Conservation (phyloP, 2,329 filamentous ascomycete genomes). For the Colletotrichum theobromicola region DNA sequence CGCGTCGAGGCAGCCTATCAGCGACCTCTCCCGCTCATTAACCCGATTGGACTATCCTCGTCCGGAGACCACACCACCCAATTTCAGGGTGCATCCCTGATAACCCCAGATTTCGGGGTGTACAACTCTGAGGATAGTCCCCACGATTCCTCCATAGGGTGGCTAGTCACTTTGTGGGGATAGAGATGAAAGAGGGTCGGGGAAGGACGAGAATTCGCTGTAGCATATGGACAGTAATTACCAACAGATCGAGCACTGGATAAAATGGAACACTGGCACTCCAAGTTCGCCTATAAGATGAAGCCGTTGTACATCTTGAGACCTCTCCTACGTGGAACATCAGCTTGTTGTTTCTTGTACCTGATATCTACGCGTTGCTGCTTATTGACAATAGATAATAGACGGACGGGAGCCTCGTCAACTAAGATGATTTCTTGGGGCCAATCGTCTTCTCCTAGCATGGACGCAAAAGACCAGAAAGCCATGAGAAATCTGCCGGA, state of each 20-base stretch:
- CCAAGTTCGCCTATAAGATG: not conserved
- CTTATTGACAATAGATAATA: accelerated
- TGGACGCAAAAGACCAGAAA: not conserved
- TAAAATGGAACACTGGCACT: not conserved
- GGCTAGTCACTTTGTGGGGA: not conserved
- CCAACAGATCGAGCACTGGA: not conserved
- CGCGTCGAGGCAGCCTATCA: not conserved
- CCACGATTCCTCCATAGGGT: not conserved
- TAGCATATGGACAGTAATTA: not conserved
- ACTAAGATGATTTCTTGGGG: not conserved
- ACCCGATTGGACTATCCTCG: not conserved
- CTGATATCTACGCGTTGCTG: not conserved
- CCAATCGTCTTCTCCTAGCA: not conserved
- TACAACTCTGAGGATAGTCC: not conserved
- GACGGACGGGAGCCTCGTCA: not conserved
- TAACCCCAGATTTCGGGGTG: not conserved
- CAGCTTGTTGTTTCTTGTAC: not conserved
- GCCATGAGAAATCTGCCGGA: not conserved
- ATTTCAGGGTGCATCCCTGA: not conserved
- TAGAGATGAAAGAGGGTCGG: not conserved
- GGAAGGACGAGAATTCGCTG: not conserved
- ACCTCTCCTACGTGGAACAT: not conserved
- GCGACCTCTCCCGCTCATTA: not conserved
- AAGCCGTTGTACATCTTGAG: not conserved
- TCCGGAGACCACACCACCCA: not conserved